Evolutionary conservation across 192 early-diverging fungal species (phyloP).

Genomic region (Coemansia sp.): DNA sequence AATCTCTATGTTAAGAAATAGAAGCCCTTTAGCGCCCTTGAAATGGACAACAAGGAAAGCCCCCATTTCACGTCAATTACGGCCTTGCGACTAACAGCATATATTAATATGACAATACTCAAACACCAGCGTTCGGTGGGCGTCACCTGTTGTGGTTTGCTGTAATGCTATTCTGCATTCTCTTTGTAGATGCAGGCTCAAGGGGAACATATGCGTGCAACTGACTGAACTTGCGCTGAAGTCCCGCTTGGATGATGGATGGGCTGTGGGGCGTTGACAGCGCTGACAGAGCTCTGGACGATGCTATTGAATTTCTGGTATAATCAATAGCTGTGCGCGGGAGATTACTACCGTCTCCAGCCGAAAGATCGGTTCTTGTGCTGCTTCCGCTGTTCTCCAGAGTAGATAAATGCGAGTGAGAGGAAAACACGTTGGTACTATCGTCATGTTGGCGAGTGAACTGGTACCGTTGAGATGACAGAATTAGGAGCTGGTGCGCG

Average conservation of each 20-base stretch:
- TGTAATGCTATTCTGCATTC: constrained; percentile 9
- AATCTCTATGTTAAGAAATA: too few species aligned
- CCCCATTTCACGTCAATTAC: too few species aligned
- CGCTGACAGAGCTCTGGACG: background rate
- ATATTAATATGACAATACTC: background rate
- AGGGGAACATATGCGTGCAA: constrained; percentile 33
- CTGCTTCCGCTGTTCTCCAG: too few species aligned
- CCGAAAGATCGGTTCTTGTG: background rate
- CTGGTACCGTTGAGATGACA: background rate
- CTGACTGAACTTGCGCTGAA: constrained; percentile 24
- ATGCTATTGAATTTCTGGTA: background rate
- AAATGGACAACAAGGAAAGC: too few species aligned
- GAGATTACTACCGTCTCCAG: background rate
- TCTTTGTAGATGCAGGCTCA: constrained; percentile 13
- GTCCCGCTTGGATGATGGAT: background rate
- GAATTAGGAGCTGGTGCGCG: background rate
- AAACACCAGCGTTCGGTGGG: too few species aligned
- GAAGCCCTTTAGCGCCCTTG: too few species aligned
- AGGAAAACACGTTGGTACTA: background rate
- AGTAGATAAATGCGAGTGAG: background rate
- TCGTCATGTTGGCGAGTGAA: background rate
- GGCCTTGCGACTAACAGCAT: too few species aligned
- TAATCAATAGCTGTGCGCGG: background rate
- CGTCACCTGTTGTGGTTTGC: background rate
- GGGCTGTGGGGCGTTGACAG: background rate